Conservation (phyloP, 345 rosid species). For the Kandelia obovata region DNA sequence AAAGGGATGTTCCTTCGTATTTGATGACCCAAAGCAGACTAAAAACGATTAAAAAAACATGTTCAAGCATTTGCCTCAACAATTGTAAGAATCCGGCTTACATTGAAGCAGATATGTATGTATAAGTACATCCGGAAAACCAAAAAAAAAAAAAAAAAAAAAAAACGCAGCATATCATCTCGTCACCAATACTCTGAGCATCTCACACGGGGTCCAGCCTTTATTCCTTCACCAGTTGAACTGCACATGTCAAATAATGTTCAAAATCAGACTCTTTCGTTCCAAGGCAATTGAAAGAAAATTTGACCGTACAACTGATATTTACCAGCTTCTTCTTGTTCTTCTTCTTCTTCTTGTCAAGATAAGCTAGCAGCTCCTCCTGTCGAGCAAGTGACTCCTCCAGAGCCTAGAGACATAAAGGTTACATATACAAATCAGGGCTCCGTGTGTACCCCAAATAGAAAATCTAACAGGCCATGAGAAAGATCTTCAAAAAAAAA, state of each 20-base stretch:
- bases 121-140: not conserved
- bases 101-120: not conserved
- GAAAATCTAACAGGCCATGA: not conserved
- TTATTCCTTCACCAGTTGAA: constrained; percentile 38
- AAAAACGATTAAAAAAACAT: too few species aligned
- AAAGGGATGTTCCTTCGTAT: too few species aligned
- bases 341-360: constrained; percentile 79
- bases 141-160: not conserved
- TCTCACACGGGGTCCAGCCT: constrained; percentile 17
- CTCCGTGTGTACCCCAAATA: not conserved
- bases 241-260: constrained; percentile 32
- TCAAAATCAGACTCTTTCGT: constrained; percentile 7
- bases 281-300: not conserved
- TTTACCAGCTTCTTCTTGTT: constrained; percentile 60
- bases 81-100: not conserved
- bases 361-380: constrained; percentile 67
- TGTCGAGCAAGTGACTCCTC: constrained; percentile 70
- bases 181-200: constrained; percentile 17
- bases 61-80: too few species aligned
- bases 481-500: too few species aligned
- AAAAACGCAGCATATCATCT: constrained; percentile 9
- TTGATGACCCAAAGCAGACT: too few species aligned
- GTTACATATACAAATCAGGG: not conserved
- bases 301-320: not conserved
- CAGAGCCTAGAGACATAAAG: constrained; percentile 51